Percentiles rank a stretch among this genome's conserved stretches.
Evolutionary conservation across 1,284 basidiomycete species (phyloP).

Genomic region (Sutorius eximius): DNA sequence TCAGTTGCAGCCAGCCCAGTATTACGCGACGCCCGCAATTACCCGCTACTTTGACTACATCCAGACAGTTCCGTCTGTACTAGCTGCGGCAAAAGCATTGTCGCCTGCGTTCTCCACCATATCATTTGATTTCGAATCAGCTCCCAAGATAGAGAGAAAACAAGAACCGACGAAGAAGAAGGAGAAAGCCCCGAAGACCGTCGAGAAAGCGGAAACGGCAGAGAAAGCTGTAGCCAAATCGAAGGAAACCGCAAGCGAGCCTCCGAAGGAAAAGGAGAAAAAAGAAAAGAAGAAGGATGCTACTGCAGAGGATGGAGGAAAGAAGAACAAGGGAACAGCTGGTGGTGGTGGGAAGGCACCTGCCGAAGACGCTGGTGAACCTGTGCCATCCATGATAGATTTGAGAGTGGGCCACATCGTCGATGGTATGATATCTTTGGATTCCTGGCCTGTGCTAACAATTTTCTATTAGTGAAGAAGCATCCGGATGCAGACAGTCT

Average conservation of each 20-base stretch:
- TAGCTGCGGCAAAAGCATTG: slow-evolving; percentile 51
- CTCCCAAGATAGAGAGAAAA: slow-evolving; percentile 74
- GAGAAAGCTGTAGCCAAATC: slow-evolving; percentile 28
- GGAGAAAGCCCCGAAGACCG: slow-evolving; percentile 65
- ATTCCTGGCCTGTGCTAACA: slow-evolving; percentile 1
- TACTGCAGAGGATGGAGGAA: slow-evolving; percentile 38
- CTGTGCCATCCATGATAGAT: slow-evolving; percentile 92
- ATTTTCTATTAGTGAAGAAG: slow-evolving; percentile 65
- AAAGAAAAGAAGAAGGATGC: slow-evolving; percentile 53
- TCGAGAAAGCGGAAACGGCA: slow-evolving; percentile 34
- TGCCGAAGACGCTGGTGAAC: slow-evolving; percentile 70
- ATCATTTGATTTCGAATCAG: slow-evolving; percentile 70
- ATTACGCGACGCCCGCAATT: slow-evolving; percentile 76
- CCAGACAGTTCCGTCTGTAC: slow-evolving; percentile 68
- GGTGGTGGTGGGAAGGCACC: slow-evolving; percentile 41
- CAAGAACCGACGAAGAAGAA: slow-evolving; percentile 78
- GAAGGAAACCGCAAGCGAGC: slow-evolving; percentile 34
- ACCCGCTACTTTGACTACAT: slow-evolving; percentile 94
- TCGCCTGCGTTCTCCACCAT: slow-evolving; percentile 62
- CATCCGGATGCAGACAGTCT: slow-evolving; percentile 94
- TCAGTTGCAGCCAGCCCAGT: slow-evolving; percentile 62
- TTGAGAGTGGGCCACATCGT: slow-evolving; percentile 88
- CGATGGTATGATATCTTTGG: slow-evolving; percentile 61
- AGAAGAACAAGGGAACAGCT: slow-evolving; percentile 45
- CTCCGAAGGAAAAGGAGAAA: slow-evolving; percentile 42